phyloP scores from a whole-genome alignment of 1,139 yeast species.

The Geotrichum restrictum region DNA sequence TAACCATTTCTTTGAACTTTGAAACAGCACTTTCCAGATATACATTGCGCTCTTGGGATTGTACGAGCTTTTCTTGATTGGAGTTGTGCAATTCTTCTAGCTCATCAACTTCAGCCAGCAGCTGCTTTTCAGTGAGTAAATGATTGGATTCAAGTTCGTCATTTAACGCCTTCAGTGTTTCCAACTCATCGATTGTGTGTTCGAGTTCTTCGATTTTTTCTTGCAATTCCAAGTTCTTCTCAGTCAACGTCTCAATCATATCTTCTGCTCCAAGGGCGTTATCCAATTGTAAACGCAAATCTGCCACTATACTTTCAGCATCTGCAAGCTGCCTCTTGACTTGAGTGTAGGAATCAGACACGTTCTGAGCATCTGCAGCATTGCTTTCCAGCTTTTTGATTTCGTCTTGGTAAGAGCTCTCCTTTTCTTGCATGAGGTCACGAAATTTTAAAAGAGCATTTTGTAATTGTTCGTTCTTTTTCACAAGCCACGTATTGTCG shows the following conservation, averaged over 20 bases:
- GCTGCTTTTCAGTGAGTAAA: constrained; percentile 51
- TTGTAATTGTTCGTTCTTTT: constrained; percentile 43
- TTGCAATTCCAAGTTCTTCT: constrained; percentile 49
- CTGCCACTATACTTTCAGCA: constrained; percentile 45
- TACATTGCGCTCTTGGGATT: constrained; percentile 40
- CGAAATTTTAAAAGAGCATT: constrained; percentile 39
- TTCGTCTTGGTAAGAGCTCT: constrained; percentile 43
- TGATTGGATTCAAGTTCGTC: constrained; percentile 61
- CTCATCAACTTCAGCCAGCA: constrained; percentile 45
- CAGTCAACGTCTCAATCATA: constrained; percentile 54
- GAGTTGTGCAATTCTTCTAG: constrained; percentile 37
- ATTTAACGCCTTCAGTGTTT: constrained; percentile 56
- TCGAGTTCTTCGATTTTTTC: constrained; percentile 43
- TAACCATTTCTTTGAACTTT: constrained; percentile 36
- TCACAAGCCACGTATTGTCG: constrained; percentile 41
- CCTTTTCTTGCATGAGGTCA: constrained; percentile 40
- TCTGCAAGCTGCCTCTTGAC: constrained; percentile 38
- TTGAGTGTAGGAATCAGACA: constrained; percentile 24
- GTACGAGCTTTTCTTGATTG: constrained; percentile 36
- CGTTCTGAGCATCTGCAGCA: constrained; percentile 15
- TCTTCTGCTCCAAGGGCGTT: constrained; percentile 39
- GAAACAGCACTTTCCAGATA: constrained; percentile 36
- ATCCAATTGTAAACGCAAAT: constrained; percentile 45
- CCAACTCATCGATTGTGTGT: constrained; percentile 52
- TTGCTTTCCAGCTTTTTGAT: constrained; percentile 34